These are phyloP conservation scores for Selaginella moellendorffii DNA, from an alignment of 75 land plant species.

Conservation along the genomic window DNA sequence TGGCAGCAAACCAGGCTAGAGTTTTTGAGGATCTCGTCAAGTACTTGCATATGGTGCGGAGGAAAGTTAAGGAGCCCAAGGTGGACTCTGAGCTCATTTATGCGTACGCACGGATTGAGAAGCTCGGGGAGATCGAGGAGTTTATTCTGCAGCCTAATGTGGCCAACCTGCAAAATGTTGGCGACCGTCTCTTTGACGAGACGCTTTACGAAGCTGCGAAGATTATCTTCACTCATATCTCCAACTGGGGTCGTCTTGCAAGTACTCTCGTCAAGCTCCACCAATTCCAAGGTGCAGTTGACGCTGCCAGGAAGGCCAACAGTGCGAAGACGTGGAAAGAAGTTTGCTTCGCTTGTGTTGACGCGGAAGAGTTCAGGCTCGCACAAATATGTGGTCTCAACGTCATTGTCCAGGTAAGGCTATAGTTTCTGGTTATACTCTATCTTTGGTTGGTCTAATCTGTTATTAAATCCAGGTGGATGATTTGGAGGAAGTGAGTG, in stretches of 20 bases:
- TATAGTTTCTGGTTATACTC: constrained; percentile 17
- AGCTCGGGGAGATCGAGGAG: constrained; percentile 85
- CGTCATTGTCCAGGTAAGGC: constrained; percentile 73
- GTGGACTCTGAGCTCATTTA: constrained; percentile 95
- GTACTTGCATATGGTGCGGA: constrained; percentile 91
- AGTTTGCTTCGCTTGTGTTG: constrained; percentile 98
- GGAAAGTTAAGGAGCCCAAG: constrained; percentile 80
- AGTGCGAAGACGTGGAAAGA: constrained; percentile 53
- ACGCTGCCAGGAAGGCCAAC: constrained; percentile 94
- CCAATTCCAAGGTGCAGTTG: constrained; percentile 91
- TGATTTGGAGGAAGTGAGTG: constrained; percentile 97
- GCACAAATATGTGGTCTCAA: constrained; percentile 98
- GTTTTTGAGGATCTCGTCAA: constrained; percentile 82
- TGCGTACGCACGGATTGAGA: constrained; percentile 95
- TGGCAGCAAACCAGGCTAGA: constrained; percentile 50
- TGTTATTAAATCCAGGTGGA: constrained; percentile 49
- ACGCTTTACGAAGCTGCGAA: constrained; percentile 89
- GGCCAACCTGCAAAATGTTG: constrained; percentile 92
- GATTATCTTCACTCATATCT: constrained; percentile 75
- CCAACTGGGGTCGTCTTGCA: constrained; percentile 89
- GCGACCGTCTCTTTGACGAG: constrained; percentile 91
- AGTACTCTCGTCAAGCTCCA: constrained; percentile 67
- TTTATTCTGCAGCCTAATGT: constrained; percentile 95
- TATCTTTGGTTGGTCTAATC: background rate
- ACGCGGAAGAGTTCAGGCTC: constrained; percentile 95